phyloP scores from a whole-genome alignment of 192 early-diverging fungal species.

The Dissophora globulifera region DNA sequence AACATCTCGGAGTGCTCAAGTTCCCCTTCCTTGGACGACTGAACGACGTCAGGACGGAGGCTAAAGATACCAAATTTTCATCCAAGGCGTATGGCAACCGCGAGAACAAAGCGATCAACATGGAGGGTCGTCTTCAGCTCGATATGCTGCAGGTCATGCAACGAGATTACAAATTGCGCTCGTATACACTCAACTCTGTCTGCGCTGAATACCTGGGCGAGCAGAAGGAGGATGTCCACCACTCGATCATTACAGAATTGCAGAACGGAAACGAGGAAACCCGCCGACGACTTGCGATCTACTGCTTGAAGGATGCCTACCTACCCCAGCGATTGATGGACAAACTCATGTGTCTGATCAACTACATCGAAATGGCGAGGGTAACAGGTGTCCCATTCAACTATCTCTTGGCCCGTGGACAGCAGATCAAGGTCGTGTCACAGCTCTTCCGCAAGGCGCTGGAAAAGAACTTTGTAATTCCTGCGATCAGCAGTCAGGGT shows the following conservation, averaged over 20 bases:
- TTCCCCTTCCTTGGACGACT: slow-evolving; percentile 92
- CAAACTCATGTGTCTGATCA: slow-evolving; percentile 97
- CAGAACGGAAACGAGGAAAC: slow-evolving; percentile 97
- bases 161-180: slow-evolving; percentile 94
- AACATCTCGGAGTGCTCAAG: slow-evolving; percentile 71
- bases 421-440: slow-evolving; percentile 98
- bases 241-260: slow-evolving; percentile 97
- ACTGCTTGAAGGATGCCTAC: slow-evolving; percentile 98
- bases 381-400: slow-evolving; percentile 98
- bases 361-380: slow-evolving; percentile 98
- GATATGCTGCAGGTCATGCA: slow-evolving; percentile 96
- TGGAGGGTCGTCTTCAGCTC: slow-evolving; percentile 93
- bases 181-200: slow-evolving; percentile 96
- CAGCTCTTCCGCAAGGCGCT: slow-evolving; percentile 92
- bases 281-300: slow-evolving; percentile 91
- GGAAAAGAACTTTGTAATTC: slow-evolving; percentile 87
- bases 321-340: slow-evolving; percentile 94
- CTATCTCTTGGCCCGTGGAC: slow-evolving; percentile 91
- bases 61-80: slow-evolving; percentile 85
- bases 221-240: slow-evolving; percentile 99
- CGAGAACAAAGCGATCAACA: slow-evolving; percentile 87
- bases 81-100: slow-evolving; percentile 95
- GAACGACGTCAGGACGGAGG: slow-evolving; percentile 67
- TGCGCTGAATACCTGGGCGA: slow-evolving; percentile 95
- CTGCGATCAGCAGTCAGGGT: slow-evolving; percentile 85